Conservation (phyloP, 2,329 filamentous ascomycete genomes). For the Paecilomyces niveus region DNA sequence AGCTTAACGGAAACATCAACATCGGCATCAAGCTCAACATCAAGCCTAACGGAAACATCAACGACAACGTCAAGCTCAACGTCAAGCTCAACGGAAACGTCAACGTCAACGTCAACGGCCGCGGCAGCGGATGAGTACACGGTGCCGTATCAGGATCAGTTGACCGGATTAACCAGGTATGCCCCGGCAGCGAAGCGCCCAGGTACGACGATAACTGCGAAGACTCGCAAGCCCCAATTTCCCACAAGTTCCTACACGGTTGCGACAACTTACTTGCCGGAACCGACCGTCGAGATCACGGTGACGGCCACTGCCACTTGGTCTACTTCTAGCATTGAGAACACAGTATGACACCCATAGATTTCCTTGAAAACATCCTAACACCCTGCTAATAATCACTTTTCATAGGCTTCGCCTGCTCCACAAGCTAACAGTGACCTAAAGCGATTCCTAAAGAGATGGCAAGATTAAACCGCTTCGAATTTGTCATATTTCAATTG, state of each 20-base stretch:
- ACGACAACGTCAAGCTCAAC: too few relatives aligned
- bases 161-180: conserved; percentile 50
- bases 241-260: conserved; percentile 50
- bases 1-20: too few relatives aligned
- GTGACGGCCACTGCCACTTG: conserved; percentile 45
- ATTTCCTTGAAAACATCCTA: background rate
- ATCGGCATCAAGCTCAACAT: too few relatives aligned
- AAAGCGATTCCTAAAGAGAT: conserved; percentile 51
- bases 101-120: too few relatives aligned
- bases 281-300: conserved; percentile 43
- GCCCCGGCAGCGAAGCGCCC: conserved; percentile 57
- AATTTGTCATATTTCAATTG: background rate
- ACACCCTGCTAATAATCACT: conserved; percentile 4
- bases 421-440: conserved; percentile 46
- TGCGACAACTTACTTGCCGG: conserved; percentile 45
- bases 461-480: conserved; percentile 46
- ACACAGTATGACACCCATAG: conserved; percentile 45
- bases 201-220: conserved; percentile 52
- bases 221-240: conserved; percentile 42
- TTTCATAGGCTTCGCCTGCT: conserved; percentile 46
- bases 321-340: conserved; percentile 46
- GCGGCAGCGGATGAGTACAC: conserved; percentile 20
- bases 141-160: conserved; percentile 50
- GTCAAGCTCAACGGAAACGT: too few relatives aligned
- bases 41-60: too few relatives aligned